Base-by-base conservation (phyloP, 2,329 filamentous ascomycete genomes). In the Aspergillus oerlinghausenensis region DNA sequence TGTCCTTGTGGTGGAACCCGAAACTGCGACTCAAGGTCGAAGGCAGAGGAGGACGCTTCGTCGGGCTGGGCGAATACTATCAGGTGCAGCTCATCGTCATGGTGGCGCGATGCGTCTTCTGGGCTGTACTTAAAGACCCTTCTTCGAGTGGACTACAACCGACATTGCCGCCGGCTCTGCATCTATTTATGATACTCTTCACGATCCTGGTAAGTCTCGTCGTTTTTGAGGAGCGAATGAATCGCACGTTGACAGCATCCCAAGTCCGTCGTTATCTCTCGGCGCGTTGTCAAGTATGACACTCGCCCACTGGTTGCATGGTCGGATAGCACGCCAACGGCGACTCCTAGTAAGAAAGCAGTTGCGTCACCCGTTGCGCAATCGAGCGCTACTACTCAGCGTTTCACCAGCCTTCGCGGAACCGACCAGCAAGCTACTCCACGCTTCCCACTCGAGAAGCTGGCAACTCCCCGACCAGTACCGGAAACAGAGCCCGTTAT, bases 1-100 rank as follows among this genome's bases (percentile, higher is more conserved):
- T 78, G 26, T 77, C 75, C 5, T 64, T 79, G 8, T 80, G 79
- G 78, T 81, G 77, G 76, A 80, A 81, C 59, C 78, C 78, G 8
- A 75, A 74, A 55, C 64, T 79, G 63, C 73, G 73, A 56, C 61
- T 75, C 49, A 79, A 78, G 63, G 65, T 79, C 14, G 68, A 74
- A 54, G 75, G 75, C 42, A 66, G 69, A 59, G 69, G 68, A 47
- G 77, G 75, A 8, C 70, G 74, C 17, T 71, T 80, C 43, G 55
- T 66, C 35, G 76, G 77, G 2, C 66, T 79, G 35, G 66, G 68
- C 14, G 73, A 79, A 55, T 81, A 79, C 60, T 81, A 80, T 59
- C 65, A 76, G 58, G 65, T 76, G 3, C 79, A 80, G 57, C 66
- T 77, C n/a, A 70, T 77, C 54, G 63, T 75, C n/a, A 67, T 80